Percentiles rank a stretch among this genome's conserved stretches.
Conservation (phyloP, 148 eudicot genomes). For the Chenopodium quinoa region DNA sequence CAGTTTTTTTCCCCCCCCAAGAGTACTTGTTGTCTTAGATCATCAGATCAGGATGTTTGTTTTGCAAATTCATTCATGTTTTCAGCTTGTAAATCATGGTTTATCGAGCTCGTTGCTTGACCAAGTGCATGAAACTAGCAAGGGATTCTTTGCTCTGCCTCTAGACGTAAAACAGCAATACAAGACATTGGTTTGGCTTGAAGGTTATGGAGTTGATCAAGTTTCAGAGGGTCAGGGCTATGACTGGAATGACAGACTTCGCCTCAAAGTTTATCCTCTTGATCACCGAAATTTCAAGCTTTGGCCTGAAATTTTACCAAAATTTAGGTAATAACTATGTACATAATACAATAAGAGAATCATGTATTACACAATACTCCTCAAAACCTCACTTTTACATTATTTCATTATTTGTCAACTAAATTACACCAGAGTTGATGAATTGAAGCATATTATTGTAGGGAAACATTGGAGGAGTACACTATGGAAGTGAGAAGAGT, state of each 20-base stretch:
- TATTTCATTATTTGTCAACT: too few species aligned
- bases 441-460: not conserved
- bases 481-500: not conserved
- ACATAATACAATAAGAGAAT: not conserved
- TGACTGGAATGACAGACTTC: slow-evolving; percentile 34
- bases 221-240: slow-evolving; percentile 21
- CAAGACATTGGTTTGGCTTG: slow-evolving; percentile 3
- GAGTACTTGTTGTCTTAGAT: too few species aligned
- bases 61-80: too few species aligned
- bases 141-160: slow-evolving; percentile 30
- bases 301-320: slow-evolving; percentile 27
- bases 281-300: slow-evolving; percentile 28
- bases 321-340: slow-evolving; percentile 19
- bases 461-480: slow-evolving; percentile 17
- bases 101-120: slow-evolving; percentile 21
- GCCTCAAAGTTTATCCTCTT: slow-evolving; percentile 23
- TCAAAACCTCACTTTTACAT: not conserved
- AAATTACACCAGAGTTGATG: too few species aligned
- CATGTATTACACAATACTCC: not conserved
- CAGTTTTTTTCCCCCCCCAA: too few species aligned
- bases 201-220: slow-evolving; percentile 36
- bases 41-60: too few species aligned
- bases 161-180: slow-evolving; percentile 26
- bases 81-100: slow-evolving; percentile 33
- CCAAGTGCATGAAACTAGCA: slow-evolving; percentile 11